Evolutionary conservation across 2,329 filamentous ascomycete species (phyloP).

Genomic region (Volutella citrinella): DNA sequence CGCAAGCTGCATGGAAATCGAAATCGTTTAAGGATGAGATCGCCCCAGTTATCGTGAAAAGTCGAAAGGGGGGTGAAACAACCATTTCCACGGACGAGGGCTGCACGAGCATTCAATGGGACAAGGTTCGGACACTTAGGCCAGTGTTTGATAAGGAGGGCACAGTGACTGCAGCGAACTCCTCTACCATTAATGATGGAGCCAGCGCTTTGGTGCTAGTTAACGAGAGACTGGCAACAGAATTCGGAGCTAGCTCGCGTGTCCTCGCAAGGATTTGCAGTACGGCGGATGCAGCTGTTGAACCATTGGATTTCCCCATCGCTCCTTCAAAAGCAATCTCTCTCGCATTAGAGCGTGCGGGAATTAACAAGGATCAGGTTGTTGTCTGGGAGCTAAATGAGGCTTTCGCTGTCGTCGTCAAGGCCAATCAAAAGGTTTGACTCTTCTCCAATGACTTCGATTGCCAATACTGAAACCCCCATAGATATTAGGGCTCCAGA

Average conservation of each 20-base stretch:
- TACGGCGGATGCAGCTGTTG: constrained; percentile 84
- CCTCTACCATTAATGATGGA: constrained; percentile 91
- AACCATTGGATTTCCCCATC: constrained; percentile 90
- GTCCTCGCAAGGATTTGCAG: constrained; percentile 85
- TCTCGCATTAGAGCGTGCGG: constrained; percentile 81
- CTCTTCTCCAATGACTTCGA: too few species aligned
- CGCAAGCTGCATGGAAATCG: constrained; percentile 83
- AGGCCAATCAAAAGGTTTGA: constrained; percentile 90
- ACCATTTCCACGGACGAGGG: constrained; percentile 83
- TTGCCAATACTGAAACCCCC: too few species aligned
- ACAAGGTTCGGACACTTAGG: constrained; percentile 83
- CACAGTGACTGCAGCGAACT: constrained; percentile 92
- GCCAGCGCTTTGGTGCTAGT: constrained; percentile 85
- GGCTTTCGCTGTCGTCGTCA: constrained; percentile 92
- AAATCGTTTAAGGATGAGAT: constrained; percentile 88
- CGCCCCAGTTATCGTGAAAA: constrained; percentile 79
- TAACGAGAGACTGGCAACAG: constrained; percentile 73
- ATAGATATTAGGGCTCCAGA: constrained; percentile 81
- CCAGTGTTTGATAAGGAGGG: constrained; percentile 87
- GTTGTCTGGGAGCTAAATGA: constrained; percentile 98
- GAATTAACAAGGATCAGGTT: constrained; percentile 87
- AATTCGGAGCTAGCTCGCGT: constrained; percentile 74
- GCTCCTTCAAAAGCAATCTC: constrained; percentile 91
- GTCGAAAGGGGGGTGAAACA: constrained; percentile 78
- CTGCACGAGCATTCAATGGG: constrained; percentile 79